phyloP scores from a whole-genome alignment of 495 filamentous ascomycete species.

The Eremomyces bilateralis region DNA sequence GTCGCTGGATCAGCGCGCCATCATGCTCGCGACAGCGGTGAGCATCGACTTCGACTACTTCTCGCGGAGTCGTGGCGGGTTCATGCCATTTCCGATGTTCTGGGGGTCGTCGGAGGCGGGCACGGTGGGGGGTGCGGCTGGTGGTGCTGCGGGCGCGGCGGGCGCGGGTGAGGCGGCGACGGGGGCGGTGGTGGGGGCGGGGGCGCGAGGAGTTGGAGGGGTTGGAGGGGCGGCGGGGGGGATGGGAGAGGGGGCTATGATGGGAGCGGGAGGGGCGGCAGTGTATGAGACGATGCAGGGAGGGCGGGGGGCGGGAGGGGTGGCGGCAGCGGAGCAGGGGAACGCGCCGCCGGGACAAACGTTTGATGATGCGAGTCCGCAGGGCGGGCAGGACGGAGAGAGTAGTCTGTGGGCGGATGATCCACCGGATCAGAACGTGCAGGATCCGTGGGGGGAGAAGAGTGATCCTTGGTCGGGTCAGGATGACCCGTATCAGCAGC shows the following conservation, averaged over 20 bases:
- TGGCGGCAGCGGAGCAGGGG: slow-evolving; percentile 1
- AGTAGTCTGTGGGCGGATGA: slow-evolving; percentile 3
- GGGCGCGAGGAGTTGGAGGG: slow-evolving; percentile 19
- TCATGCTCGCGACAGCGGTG: slow-evolving; percentile 52
- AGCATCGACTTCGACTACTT: slow-evolving; percentile 58
- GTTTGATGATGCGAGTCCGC: no score
- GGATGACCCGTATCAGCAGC: slow-evolving; percentile 7
- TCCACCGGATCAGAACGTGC: slow-evolving; percentile 7
- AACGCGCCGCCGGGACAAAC: no score
- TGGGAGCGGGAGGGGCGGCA: slow-evolving; percentile 36
- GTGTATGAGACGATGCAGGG: slow-evolving; percentile 44
- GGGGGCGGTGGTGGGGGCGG: slow-evolving; percentile 20
- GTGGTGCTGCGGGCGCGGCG: slow-evolving; percentile 22
- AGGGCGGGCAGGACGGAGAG: no score
- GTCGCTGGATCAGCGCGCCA: slow-evolving; percentile 48
- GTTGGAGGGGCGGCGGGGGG: slow-evolving; percentile 24
- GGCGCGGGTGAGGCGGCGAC: slow-evolving; percentile 19
- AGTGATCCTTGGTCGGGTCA: not conserved
- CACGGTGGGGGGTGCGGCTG: slow-evolving; percentile 20
- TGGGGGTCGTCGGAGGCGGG: slow-evolving; percentile 25
- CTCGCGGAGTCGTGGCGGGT: slow-evolving; percentile 30
- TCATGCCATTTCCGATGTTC: slow-evolving; percentile 38
- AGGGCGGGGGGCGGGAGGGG: slow-evolving; percentile 12
- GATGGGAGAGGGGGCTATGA: slow-evolving; percentile 17
- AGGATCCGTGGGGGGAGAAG: slow-evolving; percentile 4